Conservation (phyloP, 805 yeast genomes). For the Hanseniaspora guilliermondii region DNA sequence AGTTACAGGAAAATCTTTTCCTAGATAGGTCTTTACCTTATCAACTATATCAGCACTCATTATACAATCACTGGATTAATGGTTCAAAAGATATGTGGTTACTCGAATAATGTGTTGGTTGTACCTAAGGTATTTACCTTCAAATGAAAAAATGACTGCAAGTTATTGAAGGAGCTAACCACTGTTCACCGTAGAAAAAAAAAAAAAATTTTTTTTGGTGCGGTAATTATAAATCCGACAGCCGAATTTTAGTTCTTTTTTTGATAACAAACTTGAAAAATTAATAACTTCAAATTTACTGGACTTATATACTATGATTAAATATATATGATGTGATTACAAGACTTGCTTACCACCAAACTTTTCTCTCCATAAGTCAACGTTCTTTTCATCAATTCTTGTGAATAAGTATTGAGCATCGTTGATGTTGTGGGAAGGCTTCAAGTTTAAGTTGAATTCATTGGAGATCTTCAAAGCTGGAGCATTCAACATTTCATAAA, state of each 20-base stretch:
- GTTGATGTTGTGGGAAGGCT: constrained; percentile 76
- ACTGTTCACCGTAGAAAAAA: too few species aligned
- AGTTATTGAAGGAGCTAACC: too few species aligned
- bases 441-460: constrained; percentile 52
- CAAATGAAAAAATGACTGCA: too few species aligned
- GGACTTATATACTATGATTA: not conserved
- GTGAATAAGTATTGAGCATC: constrained; percentile 83
- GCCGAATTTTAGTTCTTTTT: too few species aligned
- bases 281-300: too few species aligned
- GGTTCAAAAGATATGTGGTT: not conserved
- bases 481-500: constrained; percentile 67
- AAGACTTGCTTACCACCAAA: constrained; percentile 66
- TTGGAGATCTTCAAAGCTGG: constrained; percentile 72
- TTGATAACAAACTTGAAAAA: too few species aligned
- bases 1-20: constrained; percentile 37
- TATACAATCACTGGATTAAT: not conserved
- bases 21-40: constrained; percentile 32
- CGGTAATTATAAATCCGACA: too few species aligned
- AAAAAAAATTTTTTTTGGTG: too few species aligned
- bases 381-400: constrained; percentile 81
- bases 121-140: too few species aligned
- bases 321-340: not conserved
- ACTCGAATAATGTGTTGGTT: too few species aligned
- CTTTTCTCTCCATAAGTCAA: constrained; percentile 72
- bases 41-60: constrained; percentile 32